Evolutionary conservation across 2,329 filamentous ascomycete species (phyloP).

Genomic region (Nemania bipapillata): DNA sequence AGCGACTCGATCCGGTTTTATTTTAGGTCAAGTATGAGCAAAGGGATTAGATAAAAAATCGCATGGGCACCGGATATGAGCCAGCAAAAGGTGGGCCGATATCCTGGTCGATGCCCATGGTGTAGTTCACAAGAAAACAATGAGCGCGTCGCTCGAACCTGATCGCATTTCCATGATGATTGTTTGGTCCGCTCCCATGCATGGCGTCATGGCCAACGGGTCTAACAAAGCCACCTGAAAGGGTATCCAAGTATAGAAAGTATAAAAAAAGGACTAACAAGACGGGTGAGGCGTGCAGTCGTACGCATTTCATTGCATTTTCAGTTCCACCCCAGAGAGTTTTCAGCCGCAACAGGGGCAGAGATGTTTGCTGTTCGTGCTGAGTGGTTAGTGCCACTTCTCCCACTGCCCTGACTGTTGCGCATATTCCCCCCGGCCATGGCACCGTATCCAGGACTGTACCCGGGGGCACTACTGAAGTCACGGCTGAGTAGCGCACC

Average conservation of each 20-base stretch:
- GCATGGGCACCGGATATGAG: slow-evolving; percentile 47
- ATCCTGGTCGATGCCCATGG: slow-evolving; percentile 47
- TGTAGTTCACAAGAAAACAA: slow-evolving; percentile 51
- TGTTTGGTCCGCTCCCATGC: slow-evolving; percentile 40
- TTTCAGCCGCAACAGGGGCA: slow-evolving; percentile 89
- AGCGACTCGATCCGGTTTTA: slow-evolving; percentile 28
- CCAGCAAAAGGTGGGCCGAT: slow-evolving; percentile 52
- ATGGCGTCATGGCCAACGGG: slow-evolving; percentile 29
- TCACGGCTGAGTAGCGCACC: slow-evolving; percentile 71
- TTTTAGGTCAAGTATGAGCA: slow-evolving; percentile 42
- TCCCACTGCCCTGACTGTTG: slow-evolving; percentile 74
- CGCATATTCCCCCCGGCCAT: slow-evolving; percentile 55
- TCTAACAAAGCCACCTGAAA: slow-evolving; percentile 52
- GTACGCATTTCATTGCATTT: slow-evolving; percentile 44
- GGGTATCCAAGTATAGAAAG: slow-evolving; percentile 60
- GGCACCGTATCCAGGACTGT: slow-evolving; percentile 59
- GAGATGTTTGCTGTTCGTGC: slow-evolving; percentile 76
- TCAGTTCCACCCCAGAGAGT: slow-evolving; percentile 95
- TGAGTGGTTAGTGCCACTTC: slow-evolving; percentile 64
- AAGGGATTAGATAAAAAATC: slow-evolving; percentile 51
- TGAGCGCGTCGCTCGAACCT: slow-evolving; percentile 46
- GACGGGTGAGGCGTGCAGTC: slow-evolving; percentile 50
- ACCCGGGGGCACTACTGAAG: slow-evolving; percentile 54
- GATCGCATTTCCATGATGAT: slow-evolving; percentile 48
- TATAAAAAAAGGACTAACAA: slow-evolving; percentile 43